Evolutionary conservation across 495 filamentous ascomycete species (phyloP), one percentile per base, ranked within the genome.

Genomic region (Darksidea phi): DNA sequence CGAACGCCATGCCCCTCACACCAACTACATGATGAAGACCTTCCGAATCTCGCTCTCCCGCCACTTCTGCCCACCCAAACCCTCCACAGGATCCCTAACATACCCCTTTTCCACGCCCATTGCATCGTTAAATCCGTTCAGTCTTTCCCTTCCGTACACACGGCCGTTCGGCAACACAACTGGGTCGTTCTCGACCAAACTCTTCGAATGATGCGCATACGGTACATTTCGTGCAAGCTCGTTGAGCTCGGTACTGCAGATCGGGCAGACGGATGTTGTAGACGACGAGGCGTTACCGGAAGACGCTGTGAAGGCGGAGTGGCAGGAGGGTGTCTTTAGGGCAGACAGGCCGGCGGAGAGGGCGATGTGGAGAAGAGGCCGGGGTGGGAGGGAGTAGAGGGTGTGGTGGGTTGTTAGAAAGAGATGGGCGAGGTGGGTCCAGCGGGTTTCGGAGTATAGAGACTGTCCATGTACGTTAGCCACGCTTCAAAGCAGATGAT

Each of bases 221-320:
- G 94, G 94, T 57, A 97, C 86, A 68, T 85, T 86, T 41, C 86
- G 80, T 15, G 94, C 94, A 32, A 98, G 80, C 60, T 89, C 89
- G 72, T 98, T 97, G 55, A 98, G 80, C 72, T 98, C 94, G 1
- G 87, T 94, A 38, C 86, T 90, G 76, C 94, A 98, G 70, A 97
- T 97, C 4, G 94, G 95, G 67, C 94, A 98, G 46, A 96, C 84
- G 34, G 83, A 80, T 8, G 82, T 86, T 0, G 79, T 80, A 0
- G 77, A 77, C 5, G 83, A 85, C 45, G 79, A 76, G 32, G 81
- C 78, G 66, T 84, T 86, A 6, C 80, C 80, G 48, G 79, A 82
- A 43, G 80, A 79, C 55, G 81, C 77, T 4, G 81, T 79, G 58
- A 79, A 81, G 59, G 76, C 76, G 10, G 87, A 89, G 77, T 98